These are phyloP conservation scores for Zygotorulaspora danielsina DNA, from an alignment of 805 yeast species.

Conservation along the genomic window DNA sequence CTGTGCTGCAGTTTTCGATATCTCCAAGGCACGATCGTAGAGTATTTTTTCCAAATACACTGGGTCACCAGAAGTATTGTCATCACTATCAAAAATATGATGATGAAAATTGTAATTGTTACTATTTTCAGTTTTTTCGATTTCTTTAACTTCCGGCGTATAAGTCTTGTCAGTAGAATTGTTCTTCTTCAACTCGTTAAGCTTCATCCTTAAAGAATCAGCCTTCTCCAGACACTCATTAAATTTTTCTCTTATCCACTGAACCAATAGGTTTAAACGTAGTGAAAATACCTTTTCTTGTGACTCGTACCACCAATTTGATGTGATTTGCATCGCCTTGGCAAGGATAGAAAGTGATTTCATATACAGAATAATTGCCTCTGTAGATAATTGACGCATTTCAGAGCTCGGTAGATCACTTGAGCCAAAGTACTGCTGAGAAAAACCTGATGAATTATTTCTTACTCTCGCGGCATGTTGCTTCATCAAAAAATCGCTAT, in stretches of 20 bases:
- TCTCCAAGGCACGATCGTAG: constrained; percentile 90
- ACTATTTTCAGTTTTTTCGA: constrained; percentile 19
- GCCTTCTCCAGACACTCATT: constrained; percentile 89
- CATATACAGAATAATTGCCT: constrained; percentile 80
- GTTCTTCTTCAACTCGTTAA: constrained; percentile 32
- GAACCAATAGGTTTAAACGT: constrained; percentile 64
- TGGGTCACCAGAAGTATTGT: constrained; percentile 11
- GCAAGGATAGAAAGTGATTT: constrained; percentile 80
- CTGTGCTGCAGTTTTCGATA: constrained; percentile 86
- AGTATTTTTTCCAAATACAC: constrained; percentile 77
- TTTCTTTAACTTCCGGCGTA: background rate
- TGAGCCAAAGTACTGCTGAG: constrained; percentile 9
- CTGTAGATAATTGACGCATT: constrained; percentile 64
- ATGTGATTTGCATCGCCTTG: constrained; percentile 78
- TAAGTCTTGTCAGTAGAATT: constrained; percentile 6
- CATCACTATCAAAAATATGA: constrained; percentile 14
- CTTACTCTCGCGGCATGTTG: constrained; percentile 12
- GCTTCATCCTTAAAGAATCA: constrained; percentile 61
- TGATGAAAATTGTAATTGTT: constrained; percentile 9
- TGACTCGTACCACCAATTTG: constrained; percentile 79
- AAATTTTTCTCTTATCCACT: constrained; percentile 86
- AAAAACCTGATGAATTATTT: constrained; percentile 8
- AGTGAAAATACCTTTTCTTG: constrained; percentile 39
- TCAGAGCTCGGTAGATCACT: constrained; percentile 51
- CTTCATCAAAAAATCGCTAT: constrained; percentile 5